Base-by-base conservation (phyloP, 495 filamentous ascomycete species). In the Aspergillus taichungensis region DNA sequence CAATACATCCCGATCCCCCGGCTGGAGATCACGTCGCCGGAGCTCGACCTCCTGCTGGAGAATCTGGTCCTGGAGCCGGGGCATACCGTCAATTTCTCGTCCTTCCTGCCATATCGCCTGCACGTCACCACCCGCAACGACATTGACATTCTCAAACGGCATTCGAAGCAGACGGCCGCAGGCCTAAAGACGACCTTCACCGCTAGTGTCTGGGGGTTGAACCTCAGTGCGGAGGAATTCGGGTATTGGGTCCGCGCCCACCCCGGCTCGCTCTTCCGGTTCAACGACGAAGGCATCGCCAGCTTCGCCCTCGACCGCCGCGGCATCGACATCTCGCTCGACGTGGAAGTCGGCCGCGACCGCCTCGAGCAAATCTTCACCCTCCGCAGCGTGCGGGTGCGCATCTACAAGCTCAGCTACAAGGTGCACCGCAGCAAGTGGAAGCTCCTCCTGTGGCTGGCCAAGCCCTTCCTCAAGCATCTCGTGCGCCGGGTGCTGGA, bases 11-110 rank as follows among this genome's bases (percentile, higher is more conserved):
- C 91, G 0, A 91, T 97, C 31, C 88, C 88, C 0, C 80, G 91
- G 5, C 67, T 95, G 31, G 91, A 95, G 53, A 66, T 95, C 6
- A 83, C 86, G 1, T 82, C 85, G 3, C 91, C 88, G 1, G 79
- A 85, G 41, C 67, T 94, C 50, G 88, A 94, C 52, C 76, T 97
- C 8, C 69, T 97, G 0, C 66, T 97, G 6, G 91, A 95, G 54
- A 95, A 92, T 45, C 70, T 97, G 33, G 83, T 97, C 41, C 70
- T 97, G 31, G 89, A 97, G 51, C 91, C 91, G 0, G 91, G 91
- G 13, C 72, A 69, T 30, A 92, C 88, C 3, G 74, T 95, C 51
- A 92, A 95, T 58, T 75, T 80, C 49, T 83, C 84, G 3, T 95
- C 88, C 0, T 95, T 97, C 75, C 77, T 95, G 10, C 91, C 91